Conservation (phyloP, 441 rosid species). For the Mallotus japonicus region DNA sequence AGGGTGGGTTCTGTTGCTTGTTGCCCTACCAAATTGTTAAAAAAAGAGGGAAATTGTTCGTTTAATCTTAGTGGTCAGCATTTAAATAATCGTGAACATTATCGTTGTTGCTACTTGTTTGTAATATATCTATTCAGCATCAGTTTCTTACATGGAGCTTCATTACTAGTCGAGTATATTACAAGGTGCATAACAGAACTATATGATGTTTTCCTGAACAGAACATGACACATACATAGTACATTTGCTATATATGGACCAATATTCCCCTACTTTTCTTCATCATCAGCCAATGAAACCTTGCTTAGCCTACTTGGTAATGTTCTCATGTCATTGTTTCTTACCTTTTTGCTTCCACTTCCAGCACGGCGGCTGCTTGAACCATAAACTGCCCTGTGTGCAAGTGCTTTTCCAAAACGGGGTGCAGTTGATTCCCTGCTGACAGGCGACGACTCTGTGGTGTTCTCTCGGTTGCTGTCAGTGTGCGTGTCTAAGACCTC, state of each 20-base stretch:
- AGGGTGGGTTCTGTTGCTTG: too few relatives aligned
- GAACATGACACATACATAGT: not conserved
- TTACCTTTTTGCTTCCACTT: constrained; percentile 37
- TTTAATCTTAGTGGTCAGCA: too few relatives aligned
- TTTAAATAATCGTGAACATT: too few relatives aligned
- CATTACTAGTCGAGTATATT: not conserved
- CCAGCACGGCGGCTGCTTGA: constrained; percentile 36
- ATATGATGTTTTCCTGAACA: not conserved
- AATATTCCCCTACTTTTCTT: constrained; percentile 14
- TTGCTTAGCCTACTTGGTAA: constrained; percentile 55
- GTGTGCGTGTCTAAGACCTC: constrained; percentile 17
- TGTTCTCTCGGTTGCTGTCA: constrained; percentile 22
- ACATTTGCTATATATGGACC: not conserved
- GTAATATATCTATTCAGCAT: not conserved
- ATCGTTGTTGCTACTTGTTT: too few relatives aligned
- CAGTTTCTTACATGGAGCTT: not conserved
- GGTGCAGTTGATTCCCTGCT: constrained; percentile 20
- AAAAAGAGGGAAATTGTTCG: too few relatives aligned
- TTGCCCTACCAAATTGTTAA: too few relatives aligned
- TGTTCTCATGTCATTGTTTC: constrained; percentile 30
- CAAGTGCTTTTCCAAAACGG: constrained; percentile 50
- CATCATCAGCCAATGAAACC: constrained; percentile 44
- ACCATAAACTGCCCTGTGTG: constrained; percentile 49
- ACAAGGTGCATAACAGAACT: not conserved
- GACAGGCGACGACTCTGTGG: constrained; percentile 8